phyloP scores from a whole-genome alignment of 2,329 filamentous ascomycete species.

The Diaporthe citriasiana region DNA sequence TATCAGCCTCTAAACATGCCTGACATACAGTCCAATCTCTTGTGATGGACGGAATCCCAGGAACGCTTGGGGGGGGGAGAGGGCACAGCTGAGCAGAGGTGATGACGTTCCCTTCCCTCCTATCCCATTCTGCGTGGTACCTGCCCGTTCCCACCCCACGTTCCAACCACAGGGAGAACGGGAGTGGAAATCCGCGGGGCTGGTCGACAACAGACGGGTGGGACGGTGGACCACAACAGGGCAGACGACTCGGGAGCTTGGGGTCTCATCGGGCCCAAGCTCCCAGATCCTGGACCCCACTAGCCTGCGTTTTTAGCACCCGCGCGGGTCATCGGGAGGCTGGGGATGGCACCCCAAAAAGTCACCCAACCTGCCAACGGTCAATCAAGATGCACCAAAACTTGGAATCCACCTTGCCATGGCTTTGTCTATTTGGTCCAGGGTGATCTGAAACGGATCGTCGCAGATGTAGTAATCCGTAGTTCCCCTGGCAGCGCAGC shows the following conservation, averaged over 20 bases:
- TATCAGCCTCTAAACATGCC: too few relatives aligned
- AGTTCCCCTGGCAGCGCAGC: slow-evolving; percentile 5
- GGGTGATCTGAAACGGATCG: slow-evolving; percentile 13
- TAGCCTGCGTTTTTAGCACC: slow-evolving; percentile 32
- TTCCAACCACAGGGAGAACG: slow-evolving; percentile 25
- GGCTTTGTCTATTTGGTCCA: background rate
- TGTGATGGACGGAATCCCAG: background rate
- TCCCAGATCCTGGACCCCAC: slow-evolving; percentile 26
- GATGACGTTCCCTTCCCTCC: slow-evolving; percentile 6
- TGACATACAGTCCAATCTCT: too few relatives aligned
- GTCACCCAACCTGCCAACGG: background rate
- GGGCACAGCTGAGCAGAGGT: background rate
- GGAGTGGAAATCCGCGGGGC: slow-evolving; percentile 30
- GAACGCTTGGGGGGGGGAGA: too few relatives aligned
- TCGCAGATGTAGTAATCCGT: background rate
- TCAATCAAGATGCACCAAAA: slow-evolving; percentile 13
- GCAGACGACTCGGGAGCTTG: slow-evolving; percentile 9
- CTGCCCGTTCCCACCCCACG: background rate
- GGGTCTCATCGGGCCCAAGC: slow-evolving; percentile 23
- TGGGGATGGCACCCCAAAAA: slow-evolving; percentile 23
- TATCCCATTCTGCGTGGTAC: background rate
- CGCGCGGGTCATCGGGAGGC: slow-evolving; percentile 19
- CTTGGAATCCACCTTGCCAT: slow-evolving; percentile 28
- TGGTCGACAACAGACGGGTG: slow-evolving; percentile 10
- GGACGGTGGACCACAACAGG: slow-evolving; percentile 7